Percentiles rank a stretch among this genome's conserved stretches.
Conservation (phyloP, 2,329 filamentous ascomycete genomes). For the Alternaria arbusti region DNA sequence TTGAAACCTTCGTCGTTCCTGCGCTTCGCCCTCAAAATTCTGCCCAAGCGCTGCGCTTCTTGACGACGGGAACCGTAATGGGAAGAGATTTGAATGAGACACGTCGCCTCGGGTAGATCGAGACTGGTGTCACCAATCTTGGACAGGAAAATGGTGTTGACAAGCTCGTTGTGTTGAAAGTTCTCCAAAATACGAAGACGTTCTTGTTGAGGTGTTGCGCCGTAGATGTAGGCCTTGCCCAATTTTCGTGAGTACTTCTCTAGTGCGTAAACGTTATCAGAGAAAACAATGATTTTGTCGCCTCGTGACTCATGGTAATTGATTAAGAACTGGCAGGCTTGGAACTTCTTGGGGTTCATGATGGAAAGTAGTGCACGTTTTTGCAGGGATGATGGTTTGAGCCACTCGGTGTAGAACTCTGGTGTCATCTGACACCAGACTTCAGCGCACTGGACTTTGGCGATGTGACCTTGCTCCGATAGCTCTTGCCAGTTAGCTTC, state of each 20-base stretch:
- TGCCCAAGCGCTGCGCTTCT: slow-evolving; percentile 90
- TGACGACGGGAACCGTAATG: slow-evolving; percentile 97
- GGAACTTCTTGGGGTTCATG: slow-evolving; percentile 98
- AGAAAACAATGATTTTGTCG: slow-evolving; percentile 98
- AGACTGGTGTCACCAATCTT: slow-evolving; percentile 99
- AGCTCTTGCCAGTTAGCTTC: slow-evolving; percentile 99
- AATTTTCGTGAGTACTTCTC: slow-evolving; percentile 84
- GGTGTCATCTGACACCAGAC: slow-evolving; percentile 99
- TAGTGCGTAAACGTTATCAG: slow-evolving; percentile 93
- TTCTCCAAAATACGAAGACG: slow-evolving; percentile 88
- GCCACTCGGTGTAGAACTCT: slow-evolving; percentile 95
- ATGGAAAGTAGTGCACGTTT: slow-evolving; percentile 80
- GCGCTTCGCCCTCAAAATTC: slow-evolving; percentile 92
- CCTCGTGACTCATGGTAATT: slow-evolving; percentile 94
- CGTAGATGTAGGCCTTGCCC: slow-evolving; percentile 88
- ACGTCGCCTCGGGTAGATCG: slow-evolving; percentile 94
- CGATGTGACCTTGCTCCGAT: slow-evolving; percentile 95
- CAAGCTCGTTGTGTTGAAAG: slow-evolving; percentile 88
- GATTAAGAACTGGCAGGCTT: slow-evolving; percentile 97
- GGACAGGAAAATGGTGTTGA: slow-evolving; percentile 93
- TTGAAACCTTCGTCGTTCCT: slow-evolving; percentile 98
- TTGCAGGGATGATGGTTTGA: slow-evolving; percentile 68
- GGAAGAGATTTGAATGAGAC: slow-evolving; percentile 94
- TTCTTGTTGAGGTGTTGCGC: slow-evolving; percentile 83
- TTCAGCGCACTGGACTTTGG: slow-evolving; percentile 95